These are phyloP conservation scores for Cordyceps tenuipes DNA, from an alignment of 2,329 filamentous ascomycete genomes.

Conservation along the genomic window DNA sequence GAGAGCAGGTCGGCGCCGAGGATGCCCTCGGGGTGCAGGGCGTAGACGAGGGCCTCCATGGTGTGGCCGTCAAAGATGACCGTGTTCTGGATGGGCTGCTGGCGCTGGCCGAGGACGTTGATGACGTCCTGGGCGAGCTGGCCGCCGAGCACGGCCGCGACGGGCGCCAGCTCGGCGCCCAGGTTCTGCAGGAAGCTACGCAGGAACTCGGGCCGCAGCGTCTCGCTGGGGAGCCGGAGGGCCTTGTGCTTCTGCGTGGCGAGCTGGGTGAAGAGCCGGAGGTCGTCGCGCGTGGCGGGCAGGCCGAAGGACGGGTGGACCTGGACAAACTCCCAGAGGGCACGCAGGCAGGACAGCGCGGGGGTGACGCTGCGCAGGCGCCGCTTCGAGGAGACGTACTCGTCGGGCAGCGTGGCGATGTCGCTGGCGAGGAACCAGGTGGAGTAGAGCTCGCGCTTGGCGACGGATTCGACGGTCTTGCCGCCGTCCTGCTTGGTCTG, in stretches of 20 bases:
- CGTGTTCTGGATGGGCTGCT: conserved; percentile 95
- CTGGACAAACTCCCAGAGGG: conserved; percentile 74
- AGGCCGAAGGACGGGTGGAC: conserved; percentile 31
- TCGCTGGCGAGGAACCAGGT: conserved; percentile 78
- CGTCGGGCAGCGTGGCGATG: conserved; percentile 60
- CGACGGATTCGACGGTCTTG: conserved; percentile 76
- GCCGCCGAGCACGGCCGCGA: conserved; percentile 82
- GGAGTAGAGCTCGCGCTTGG: conserved; percentile 84
- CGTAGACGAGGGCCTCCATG: conserved; percentile 70
- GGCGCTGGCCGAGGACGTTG: conserved; percentile 81
- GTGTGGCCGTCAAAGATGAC: conserved; percentile 82
- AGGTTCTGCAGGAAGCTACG: conserved; percentile 82
- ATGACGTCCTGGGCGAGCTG: conserved; percentile 94
- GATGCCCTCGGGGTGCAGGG: conserved; percentile 62
- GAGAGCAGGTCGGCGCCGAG: conserved; percentile 43
- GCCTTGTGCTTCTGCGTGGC: conserved; percentile 72
- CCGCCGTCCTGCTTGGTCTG: conserved; percentile 58
- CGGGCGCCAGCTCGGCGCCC: conserved; percentile 74
- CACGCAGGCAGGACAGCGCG: conserved; percentile 75
- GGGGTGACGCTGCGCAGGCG: conserved; percentile 72
- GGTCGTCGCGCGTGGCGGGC: conserved; percentile 54
- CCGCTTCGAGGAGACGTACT: conserved; percentile 59
- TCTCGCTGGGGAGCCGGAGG: conserved; percentile 60
- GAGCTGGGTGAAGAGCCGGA: conserved; percentile 67
- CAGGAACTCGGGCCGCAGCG: conserved; percentile 62